Evolutionary conservation across 129 eudicot genomes (phyloP), one percentile per base, ranked within the genome.

Genomic region (Helichrysum umbraculigerum): DNA sequence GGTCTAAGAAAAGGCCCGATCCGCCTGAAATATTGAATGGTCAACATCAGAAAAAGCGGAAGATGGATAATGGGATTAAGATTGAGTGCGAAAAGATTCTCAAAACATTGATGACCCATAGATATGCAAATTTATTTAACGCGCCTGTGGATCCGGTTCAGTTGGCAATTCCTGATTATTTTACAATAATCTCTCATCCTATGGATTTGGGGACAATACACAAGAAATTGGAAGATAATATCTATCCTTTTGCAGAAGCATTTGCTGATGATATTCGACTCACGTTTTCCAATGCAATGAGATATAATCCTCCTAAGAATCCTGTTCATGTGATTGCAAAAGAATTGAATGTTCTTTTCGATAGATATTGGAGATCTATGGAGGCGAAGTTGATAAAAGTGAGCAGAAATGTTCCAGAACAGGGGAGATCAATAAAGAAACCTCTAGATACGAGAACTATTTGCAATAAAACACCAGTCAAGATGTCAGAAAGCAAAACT

Each of bases 171-270:
- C 96, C 96, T 76, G 98, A 89, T 80, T 92, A 92, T 57, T 89
- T 85, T 58, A 19, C 44, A 0, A 71, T 89, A 19, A 86, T 92
- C 35, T 64, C 88, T 28, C 58, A 84, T 14, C 97, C 97, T 3
- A 92, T 92, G 97, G 97, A 92, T 84, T 79, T 92, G 71, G 92
- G 96, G 29, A 92, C 96, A 32, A 77, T 89, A 17, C 51, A 61
- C n/a, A 34, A 61, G 69, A 92, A 89, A 22, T 68, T 92, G 76
- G 83, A 76, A 50, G 61, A 77, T 5, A 80, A 84, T 66, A 10
- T 21, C 64, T 92, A 92, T 82, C 66, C 56, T 14, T 76, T 10
- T 70, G 79, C 78, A 19, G 91, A 89, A 47, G 89, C 87, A 28
- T 87, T 92, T 84, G 87, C 85, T 52, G 87, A 83, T 30, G 97